Evolutionary conservation across 768 basidiomycete species (phyloP), one percentile per base, ranked within the genome.

Genomic region (Termitomyces sp.): DNA sequence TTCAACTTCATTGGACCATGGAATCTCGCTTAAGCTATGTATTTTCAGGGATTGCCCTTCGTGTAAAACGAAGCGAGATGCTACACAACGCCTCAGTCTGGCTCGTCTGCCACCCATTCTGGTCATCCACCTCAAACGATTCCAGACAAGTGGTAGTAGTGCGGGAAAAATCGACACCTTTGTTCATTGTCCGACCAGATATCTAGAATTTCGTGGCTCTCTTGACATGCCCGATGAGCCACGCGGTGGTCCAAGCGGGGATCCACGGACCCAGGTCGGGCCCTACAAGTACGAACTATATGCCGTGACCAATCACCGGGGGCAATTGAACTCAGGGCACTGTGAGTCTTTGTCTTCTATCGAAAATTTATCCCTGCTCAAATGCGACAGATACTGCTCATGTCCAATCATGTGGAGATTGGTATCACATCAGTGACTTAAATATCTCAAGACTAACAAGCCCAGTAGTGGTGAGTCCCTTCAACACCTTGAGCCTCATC

Each of bases 141-240:
- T 97, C 75, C 90, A 91, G 52, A 85, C 86, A 62, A 89, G 92
- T 61, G 94, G 94, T 1, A 85, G 84, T 3, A 97, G 96, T 71
- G 94, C 91, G 35, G 94, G 98, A 75, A 98, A 98, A 75, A 85
- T 98, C 52, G 95, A 98, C 70, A 97, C 95, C 1, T 83, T 86
- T 59, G 90, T 98, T 41, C 91, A 97, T 59, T 99, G 91, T 72
- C 96, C 96, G 6, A 70, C 81, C 61, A 84, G 76, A 59, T 63
- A 64, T 19, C 65, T 86, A 47, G 84, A 86, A 41, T 52, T 57
- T 8, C 51, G 28, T 27, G 56, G 66, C 69, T 86, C 49, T 79
- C 93, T 27, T 84, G 86, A 91, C 68, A 87, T 98, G 81, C 96
- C 95, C 3, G 78, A 86, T 3, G 56, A 52, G 27, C 27, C 39